Evolutionary conservation across 768 basidiomycete species (phyloP).

Genomic region (Leucocoprinus birnbaumii): DNA sequence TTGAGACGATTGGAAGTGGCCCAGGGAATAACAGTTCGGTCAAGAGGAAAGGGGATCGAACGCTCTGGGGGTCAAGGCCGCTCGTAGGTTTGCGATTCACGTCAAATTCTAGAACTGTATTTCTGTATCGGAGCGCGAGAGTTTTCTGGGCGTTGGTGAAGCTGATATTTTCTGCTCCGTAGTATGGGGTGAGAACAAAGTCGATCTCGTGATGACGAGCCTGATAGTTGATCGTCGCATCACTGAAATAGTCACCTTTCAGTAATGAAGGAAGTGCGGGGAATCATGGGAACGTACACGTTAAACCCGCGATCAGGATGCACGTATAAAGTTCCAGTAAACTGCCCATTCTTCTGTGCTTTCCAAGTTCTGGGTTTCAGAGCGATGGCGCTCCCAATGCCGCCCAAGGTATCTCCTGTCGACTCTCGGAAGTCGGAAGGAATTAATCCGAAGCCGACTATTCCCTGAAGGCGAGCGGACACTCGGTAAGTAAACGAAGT

Average conservation of each 20-base stretch:
- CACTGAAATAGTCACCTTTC: conserved; percentile 18
- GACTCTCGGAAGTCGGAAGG: conserved; percentile 55
- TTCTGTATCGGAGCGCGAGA: conserved; percentile 44
- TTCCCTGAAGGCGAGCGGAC: conserved; percentile 31
- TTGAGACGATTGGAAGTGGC: conserved; percentile 48
- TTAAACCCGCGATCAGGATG: conserved; percentile 64
- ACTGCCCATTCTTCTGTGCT: conserved; percentile 31
- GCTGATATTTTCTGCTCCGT: conserved; percentile 36
- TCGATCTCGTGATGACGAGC: conserved; percentile 59
- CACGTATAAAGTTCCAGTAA: conserved; percentile 47
- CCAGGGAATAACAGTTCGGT: conserved; percentile 23
- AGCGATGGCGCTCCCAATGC: conserved; percentile 61
- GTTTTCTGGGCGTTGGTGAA: conserved; percentile 52
- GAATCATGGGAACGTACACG: conserved; percentile 34
- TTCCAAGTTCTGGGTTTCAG: conserved; percentile 48
- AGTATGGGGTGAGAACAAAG: conserved; percentile 59
- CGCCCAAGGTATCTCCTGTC: conserved; percentile 58
- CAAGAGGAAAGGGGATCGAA: conserved; percentile 35
- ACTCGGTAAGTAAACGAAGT: not conserved
- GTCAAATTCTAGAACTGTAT: conserved; percentile 50
- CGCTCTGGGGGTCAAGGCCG: conserved; percentile 51
- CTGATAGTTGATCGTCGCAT: conserved; percentile 57
- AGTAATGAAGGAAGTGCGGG: not conserved
- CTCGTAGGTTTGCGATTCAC: conserved; percentile 42
- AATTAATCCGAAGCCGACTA: conserved; percentile 60